Evolutionary conservation across 1,284 basidiomycete genomes (phyloP).

Genomic region (Irpex lacteus): DNA sequence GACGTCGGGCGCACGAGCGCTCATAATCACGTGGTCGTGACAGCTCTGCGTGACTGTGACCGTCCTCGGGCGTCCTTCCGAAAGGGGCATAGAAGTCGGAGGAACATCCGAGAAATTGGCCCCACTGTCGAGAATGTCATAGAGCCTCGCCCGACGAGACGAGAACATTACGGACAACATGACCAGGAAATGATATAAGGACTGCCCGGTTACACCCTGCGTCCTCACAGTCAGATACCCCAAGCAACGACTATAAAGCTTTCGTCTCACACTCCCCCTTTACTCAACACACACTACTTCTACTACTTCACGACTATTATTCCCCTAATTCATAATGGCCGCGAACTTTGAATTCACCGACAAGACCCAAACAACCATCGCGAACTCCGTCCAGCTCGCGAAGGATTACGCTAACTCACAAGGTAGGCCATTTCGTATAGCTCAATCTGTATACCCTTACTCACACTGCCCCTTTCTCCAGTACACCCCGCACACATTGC

Average conservation of each 20-base stretch:
- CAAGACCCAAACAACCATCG: conserved; percentile 65
- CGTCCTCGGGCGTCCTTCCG: background rate
- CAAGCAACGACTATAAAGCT: background rate
- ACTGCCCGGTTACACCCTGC: background rate
- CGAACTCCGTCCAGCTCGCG: conserved; percentile 73
- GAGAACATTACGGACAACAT: background rate
- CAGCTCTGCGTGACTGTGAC: background rate
- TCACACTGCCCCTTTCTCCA: conserved; percentile 24
- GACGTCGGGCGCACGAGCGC: conserved; percentile 14
- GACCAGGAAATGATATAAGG: background rate
- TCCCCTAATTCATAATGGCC: conserved; percentile 38
- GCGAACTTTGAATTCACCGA: conserved; percentile 78
- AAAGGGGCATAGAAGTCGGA: background rate
- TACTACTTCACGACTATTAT: conserved; percentile 12
- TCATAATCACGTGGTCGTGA: background rate
- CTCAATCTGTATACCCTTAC: background rate
- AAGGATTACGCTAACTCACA: conserved; percentile 82
- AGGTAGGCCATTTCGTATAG: conserved; percentile 36
- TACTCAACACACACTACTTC: conserved; percentile 22
- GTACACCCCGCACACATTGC: conserved; percentile 79
- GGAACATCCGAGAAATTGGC: conserved; percentile 1
- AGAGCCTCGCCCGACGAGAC: background rate
- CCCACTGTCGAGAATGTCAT: conserved; percentile 1
- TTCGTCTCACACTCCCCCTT: conserved; percentile 4
- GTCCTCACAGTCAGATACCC: conserved; percentile 5